These are phyloP conservation scores for Leccinum incarnatum DNA, from an alignment of 768 basidiomycete species.

Conservation along the genomic window DNA sequence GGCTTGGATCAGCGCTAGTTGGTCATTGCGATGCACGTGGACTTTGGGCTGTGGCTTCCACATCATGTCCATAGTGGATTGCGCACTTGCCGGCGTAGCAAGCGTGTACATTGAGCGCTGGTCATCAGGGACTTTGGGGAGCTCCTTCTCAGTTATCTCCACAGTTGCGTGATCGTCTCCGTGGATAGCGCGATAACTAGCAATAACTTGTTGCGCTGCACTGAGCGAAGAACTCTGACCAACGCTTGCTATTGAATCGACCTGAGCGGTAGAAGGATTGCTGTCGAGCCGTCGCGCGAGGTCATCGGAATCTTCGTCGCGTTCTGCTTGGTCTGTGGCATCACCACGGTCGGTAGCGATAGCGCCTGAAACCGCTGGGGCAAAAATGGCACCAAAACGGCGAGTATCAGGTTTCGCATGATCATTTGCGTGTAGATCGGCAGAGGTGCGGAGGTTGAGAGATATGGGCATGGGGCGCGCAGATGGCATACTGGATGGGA, in stretches of 20 bases:
- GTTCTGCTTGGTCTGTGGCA: conserved; percentile 17
- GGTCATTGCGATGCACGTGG: conserved; percentile 35
- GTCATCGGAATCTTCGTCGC: conserved; percentile 5
- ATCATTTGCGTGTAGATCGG: conserved; percentile 1
- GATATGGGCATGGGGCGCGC: conserved; percentile 1
- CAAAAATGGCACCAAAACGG: conserved; percentile 27
- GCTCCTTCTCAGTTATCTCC: conserved; percentile 15
- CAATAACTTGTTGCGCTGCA: conserved; percentile 22
- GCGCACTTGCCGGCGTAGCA: conserved; percentile 6
- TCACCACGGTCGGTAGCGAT: conserved; percentile 6
- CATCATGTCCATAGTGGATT: conserved; percentile 27
- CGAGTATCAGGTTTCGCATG: conserved; percentile 21
- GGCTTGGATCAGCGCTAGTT: conserved; percentile 36
- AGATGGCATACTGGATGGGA: conserved; percentile 10
- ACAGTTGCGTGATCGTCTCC: neutral
- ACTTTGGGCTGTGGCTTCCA: conserved; percentile 34
- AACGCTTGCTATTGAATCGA: neutral
- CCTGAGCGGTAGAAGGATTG: neutral
- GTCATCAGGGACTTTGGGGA: conserved; percentile 22
- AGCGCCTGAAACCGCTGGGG: conserved; percentile 6
- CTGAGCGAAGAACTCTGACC: conserved; percentile 12
- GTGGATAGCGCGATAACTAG: conserved; percentile 18
- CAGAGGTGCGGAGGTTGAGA: conserved; percentile 5
- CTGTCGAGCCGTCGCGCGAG: conserved; percentile 5
- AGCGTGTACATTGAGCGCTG: conserved; percentile 28